Evolutionary conservation across 2,329 filamentous ascomycete species (phyloP), one percentile per base, ranked within the genome.

Genomic region (Dryadomyces quercus-mongolicae): DNA sequence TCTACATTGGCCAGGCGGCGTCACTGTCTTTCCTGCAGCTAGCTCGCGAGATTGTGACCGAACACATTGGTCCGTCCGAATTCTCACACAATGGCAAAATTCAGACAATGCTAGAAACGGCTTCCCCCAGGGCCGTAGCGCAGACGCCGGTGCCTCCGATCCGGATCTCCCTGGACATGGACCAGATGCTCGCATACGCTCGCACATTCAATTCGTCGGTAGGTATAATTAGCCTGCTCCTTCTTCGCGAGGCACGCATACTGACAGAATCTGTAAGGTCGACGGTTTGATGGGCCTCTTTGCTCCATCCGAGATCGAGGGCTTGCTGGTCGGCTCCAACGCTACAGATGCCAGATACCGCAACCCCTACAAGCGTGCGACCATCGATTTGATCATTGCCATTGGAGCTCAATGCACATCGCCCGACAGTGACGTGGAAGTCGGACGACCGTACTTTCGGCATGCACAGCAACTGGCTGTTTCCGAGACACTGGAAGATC

Each of bases 401-500:
- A 58, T 62, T 13, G 60, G 60, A 15, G 56, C 54, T 5, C 60
- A 61, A 49, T 58, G 56, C 51, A 16, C 52, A 12, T 54, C 55
- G 21, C 51, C 47, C 0, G 55, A 22, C n/a, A 49, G 42, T 16
- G 55, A 44, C 1, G 22, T 5, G 36, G n/a, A 40, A 8, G 20
- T 56, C 48, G 58, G 34, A 40, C 53, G 4, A 38, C 21, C 40
- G 25, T 53, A 13, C 16, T 46, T 49, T 40, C 57, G 21, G 48
- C 58, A 49, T 34, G 47, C 22, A 7, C 53, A 47, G 54, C 45
- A 34, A 54, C 57, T 56, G 9, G 49, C 52, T n/a, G 49, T 36
- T 13, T 56, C 54, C 12, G 72, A 70, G 9, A 76, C 77, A 66
- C 65, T 81, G 0, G 73, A 75, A 57, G 73, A 78, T 54, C 77